Evolutionary conservation across 305 asterid species (phyloP).

Genomic region (Fraxinus xanthoxyloides): DNA sequence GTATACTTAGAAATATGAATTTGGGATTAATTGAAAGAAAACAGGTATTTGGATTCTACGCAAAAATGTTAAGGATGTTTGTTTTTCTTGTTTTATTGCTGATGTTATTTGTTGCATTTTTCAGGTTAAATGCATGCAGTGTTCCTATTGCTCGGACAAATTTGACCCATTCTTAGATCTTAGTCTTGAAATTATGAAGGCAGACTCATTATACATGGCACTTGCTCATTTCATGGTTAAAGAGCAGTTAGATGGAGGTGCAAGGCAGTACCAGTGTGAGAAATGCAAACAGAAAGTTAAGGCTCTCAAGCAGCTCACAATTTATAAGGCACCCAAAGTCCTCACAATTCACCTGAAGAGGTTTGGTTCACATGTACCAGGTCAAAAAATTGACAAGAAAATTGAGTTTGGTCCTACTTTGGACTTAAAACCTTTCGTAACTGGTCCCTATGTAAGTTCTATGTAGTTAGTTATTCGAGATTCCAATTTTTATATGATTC

Average conservation of each 20-base stretch:
- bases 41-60: not conserved
- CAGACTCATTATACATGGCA: conserved; percentile 70
- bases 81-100: no score
- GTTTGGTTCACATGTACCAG: conserved; percentile 60
- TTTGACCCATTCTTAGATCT: conserved; percentile 91
- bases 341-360: conserved; percentile 96
- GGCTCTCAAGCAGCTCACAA: conserved; percentile 85
- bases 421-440: conserved; percentile 83
- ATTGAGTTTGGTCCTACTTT: conserved; percentile 64
- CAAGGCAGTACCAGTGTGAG: conserved; percentile 84
- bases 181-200: conserved; percentile 79
- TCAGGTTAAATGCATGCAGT: conserved; percentile 96
- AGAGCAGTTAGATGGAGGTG: conserved; percentile 94
- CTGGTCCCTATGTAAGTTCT: conserved; percentile 77
- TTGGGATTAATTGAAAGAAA: not conserved
- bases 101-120: conserved; percentile 9
- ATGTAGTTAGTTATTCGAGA: not conserved
- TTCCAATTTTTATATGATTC: not conserved
- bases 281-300: conserved; percentile 92
- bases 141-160: conserved; percentile 83
- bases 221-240: conserved; percentile 76
- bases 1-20: not conserved
- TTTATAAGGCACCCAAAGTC: conserved; percentile 85
- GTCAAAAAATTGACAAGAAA: conserved; percentile 71
- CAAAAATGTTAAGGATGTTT: no score